These are phyloP conservation scores for Populus hybrid DNA, from an alignment of 441 rosid genomes.

Conservation along the genomic window DNA sequence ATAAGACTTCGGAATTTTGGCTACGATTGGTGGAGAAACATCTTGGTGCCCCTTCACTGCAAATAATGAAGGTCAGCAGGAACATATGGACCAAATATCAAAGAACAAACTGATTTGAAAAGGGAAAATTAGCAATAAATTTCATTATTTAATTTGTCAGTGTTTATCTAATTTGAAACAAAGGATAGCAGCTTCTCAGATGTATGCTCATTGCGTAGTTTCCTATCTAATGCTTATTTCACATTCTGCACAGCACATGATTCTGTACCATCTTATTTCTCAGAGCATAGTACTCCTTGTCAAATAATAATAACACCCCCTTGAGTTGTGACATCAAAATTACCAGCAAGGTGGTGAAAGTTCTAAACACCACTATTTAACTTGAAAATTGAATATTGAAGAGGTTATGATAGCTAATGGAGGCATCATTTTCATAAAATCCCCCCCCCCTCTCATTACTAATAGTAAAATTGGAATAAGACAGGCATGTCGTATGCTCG, in stretches of 20 bases:
- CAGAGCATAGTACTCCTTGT: background rate
- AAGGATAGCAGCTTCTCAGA: background rate
- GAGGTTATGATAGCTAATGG: no score
- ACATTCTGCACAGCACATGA: background rate
- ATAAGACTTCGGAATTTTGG: slow-evolving; percentile 36
- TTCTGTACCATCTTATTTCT: background rate
- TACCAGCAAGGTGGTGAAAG: no score
- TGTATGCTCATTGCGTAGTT: background rate
- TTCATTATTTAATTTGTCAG: background rate
- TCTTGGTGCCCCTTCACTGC: slow-evolving; percentile 38
- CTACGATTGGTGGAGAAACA: slow-evolving; percentile 28
- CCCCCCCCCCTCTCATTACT: no score
- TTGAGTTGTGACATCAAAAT: no score
- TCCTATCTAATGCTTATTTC: background rate
- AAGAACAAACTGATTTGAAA: background rate
- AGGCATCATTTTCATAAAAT: no score
- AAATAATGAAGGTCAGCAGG: slow-evolving; percentile 3
- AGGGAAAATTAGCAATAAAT: background rate
- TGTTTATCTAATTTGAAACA: background rate
- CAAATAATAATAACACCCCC: background rate
- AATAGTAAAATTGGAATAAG: background rate
- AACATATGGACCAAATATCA: background rate
- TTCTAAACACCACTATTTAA: no score
- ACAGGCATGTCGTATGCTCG: no score
- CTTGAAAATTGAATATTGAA: no score